A percentile compares a stretch with the other conserved stretches of the same genome.
These are phyloP conservation scores for Monosporascus sp. DNA, from an alignment of 2,329 filamentous ascomycete genomes.

Conservation along the genomic window DNA sequence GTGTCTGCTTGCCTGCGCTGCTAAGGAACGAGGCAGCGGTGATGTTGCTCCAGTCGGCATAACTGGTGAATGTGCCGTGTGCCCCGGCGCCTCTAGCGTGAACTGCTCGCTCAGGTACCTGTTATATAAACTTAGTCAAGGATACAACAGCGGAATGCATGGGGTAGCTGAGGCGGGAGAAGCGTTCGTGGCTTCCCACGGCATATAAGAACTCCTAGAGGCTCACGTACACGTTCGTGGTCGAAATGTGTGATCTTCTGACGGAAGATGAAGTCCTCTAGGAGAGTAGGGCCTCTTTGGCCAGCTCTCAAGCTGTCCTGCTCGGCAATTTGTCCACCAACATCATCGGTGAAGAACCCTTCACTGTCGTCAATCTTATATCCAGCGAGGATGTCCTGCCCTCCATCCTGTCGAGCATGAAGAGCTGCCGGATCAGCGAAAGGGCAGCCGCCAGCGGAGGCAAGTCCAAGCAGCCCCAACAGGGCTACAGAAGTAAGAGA, in stretches of 20 bases:
- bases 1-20: constrained; percentile 47
- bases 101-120: constrained; percentile 42
- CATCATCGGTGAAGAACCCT: constrained; percentile 58
- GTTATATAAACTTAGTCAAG: constrained; percentile 9
- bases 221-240: constrained; percentile 48
- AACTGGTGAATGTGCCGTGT: constrained; percentile 56
- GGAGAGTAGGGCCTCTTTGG: constrained; percentile 52
- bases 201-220: background rate
- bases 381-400: constrained; percentile 16
- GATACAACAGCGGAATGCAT: constrained; percentile 1
- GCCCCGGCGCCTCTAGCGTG: constrained; percentile 55
- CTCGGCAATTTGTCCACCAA: constrained; percentile 63
- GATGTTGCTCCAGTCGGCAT: constrained; percentile 56
- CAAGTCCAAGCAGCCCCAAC: constrained; percentile 21
- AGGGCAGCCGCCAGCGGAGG: constrained; percentile 25
- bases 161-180: too few species aligned
- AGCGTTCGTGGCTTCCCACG: background rate
- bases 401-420: constrained; percentile 17
- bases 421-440: constrained; percentile 27
- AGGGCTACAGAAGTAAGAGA: constrained; percentile 15
- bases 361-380: constrained; percentile 48
- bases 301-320: constrained; percentile 64
- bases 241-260: constrained; percentile 58
- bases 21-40: constrained; percentile 56
- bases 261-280: constrained; percentile 59